These are phyloP conservation scores for Sphaerosporella brunnea DNA, from an alignment of 495 filamentous ascomycete species.

Conservation along the genomic window DNA sequence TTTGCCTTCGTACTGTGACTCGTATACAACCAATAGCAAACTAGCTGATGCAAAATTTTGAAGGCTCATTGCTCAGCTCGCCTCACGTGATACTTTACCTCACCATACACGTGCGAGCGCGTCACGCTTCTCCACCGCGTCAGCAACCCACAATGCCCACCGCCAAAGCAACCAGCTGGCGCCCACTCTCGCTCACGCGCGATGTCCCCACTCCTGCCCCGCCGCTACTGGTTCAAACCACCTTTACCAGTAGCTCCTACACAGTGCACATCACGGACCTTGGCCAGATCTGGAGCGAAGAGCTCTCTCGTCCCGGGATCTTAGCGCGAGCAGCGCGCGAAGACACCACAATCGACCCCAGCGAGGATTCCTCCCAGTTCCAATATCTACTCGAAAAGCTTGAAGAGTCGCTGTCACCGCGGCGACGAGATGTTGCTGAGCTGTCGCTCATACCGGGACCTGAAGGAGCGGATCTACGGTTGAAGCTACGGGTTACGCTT, in stretches of 20 bases:
- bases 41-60: no score
- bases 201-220: conserved; percentile 26
- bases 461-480: conserved; percentile 30
- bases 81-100: no score
- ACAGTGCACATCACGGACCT: conserved; percentile 66
- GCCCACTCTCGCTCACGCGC: conserved; percentile 15
- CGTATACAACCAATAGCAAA: no score
- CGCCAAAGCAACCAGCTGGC: conserved; percentile 12
- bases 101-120: no score
- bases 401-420: conserved; percentile 35
- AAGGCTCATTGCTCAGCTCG: no score
- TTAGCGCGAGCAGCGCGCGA: conserved; percentile 44
- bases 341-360: conserved; percentile 69
- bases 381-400: conserved; percentile 56
- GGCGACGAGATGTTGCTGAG: conserved; percentile 7
- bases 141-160: not conserved
- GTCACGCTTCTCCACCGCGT: not conserved
- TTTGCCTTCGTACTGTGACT: no score
- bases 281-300: conserved; percentile 67
- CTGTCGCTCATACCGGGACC: conserved; percentile 3
- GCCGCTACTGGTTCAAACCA: conserved; percentile 39
- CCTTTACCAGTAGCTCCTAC: conserved; percentile 41
- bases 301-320: conserved; percentile 44
- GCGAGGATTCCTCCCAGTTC: conserved; percentile 55
- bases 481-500: conserved; percentile 43